These are phyloP conservation scores for Tilletia caries DNA, from an alignment of 1,284 basidiomycete genomes.

Conservation along the genomic window DNA sequence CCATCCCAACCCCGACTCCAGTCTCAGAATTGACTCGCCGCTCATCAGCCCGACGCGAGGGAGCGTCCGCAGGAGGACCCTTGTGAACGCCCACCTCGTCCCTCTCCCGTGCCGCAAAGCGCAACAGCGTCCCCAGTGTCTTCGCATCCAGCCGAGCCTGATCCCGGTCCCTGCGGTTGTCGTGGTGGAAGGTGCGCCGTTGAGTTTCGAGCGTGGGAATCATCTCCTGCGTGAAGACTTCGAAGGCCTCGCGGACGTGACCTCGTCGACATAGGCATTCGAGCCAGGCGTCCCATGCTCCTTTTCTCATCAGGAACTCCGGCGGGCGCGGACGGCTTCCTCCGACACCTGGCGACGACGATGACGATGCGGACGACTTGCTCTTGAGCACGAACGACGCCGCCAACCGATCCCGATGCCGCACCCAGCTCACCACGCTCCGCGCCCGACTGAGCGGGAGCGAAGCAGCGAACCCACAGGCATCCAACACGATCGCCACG, in stretches of 20 bases:
- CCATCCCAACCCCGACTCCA: neutral
- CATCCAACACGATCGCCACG: constrained; percentile 5
- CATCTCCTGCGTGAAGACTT: constrained; percentile 49
- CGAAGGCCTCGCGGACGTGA: constrained; percentile 67
- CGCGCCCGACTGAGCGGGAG: neutral
- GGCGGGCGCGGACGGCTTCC: neutral
- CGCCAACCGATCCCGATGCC: neutral
- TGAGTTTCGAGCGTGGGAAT: neutral
- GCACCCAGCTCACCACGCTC: neutral
- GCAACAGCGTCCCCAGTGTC: constrained; percentile 1
- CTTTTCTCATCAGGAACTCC: constrained; percentile 57
- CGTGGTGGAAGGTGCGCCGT: neutral
- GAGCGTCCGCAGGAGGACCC: too few relatives aligned
- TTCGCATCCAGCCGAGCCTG: neutral
- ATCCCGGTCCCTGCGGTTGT: neutral
- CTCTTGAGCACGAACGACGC: too few relatives aligned
- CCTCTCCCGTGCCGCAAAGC: neutral
- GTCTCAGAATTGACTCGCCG: neutral
- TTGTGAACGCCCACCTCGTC: too few relatives aligned
- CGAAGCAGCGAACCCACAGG: neutral
- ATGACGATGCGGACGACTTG: too few relatives aligned
- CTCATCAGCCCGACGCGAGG: neutral
- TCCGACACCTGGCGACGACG: too few relatives aligned
- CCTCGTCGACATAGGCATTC: constrained; percentile 77
- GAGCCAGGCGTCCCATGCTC: constrained; percentile 72